Base-by-base conservation (phyloP, 1,284 basidiomycete genomes). In the Pascua sp. region DNA sequence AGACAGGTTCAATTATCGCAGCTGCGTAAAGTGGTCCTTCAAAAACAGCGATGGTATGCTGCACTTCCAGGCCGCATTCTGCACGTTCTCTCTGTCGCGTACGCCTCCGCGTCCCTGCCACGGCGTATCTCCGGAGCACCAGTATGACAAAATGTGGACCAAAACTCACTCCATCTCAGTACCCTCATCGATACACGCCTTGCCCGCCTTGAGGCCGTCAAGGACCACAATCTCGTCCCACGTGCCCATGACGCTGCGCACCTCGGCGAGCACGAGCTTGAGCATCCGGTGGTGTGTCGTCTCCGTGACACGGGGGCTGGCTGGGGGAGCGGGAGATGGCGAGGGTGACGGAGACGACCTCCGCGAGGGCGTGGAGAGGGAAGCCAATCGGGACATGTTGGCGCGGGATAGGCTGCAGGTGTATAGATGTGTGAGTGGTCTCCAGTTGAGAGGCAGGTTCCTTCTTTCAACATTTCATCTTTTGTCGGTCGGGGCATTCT, bases 361-460 rank as follows among this genome's bases (percentile, higher is more conserved):
- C 13, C 81, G 80, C 8, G 82, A 79, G 4, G 84, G 81, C 4
- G 82, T 65, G 8, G 57, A 53, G 42, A 65, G 61, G n/a, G 60
- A 59, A 8, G 59, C 58, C 5, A 65, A 49, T 12, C 63, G 63
- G 16, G 59, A 61, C 59, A 56, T 56, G 40, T 15, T 24, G 10
- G 37, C 15, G 38, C 24, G 24, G 7, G 24, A 32, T 32, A n/a
- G n/a, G n/a, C n/a, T n/a, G n/a, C n/a, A n/a, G n/a, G n/a, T n/a
- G n/a, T n/a, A n/a, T n/a, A 51, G 24, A n/a, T 16, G 51, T 40
- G 9, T 17, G 38, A 32, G 24, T 32, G 7, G 24, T 32, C 7
- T 32, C 24, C 24, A 32, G 24, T 32, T 32, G 24, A 32, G 24
- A 32, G 24, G n/a, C 42, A 43, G 18, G 42, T 16, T 32, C 7